Evolutionary conservation across 805 yeast species (phyloP), one percentile per base, ranked within the genome.

Genomic region (Saccharomycopsis babjevae): DNA sequence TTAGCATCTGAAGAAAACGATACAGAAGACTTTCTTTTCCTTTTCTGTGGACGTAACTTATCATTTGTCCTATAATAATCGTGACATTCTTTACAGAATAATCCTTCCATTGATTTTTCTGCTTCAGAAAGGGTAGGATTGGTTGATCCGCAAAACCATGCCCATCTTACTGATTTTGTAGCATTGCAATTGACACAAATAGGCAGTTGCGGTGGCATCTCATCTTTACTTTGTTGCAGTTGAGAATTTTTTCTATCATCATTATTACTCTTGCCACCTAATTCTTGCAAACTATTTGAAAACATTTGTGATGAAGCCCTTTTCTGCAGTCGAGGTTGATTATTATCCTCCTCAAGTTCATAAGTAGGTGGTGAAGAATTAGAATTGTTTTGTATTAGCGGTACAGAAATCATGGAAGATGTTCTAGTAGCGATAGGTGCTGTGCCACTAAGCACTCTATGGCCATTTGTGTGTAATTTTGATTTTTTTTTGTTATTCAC

Each of bases 41-140:
- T 34, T 20, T 56, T 56, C 13, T 42, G 30, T 16, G 64, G 57
- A 36, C 55, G 50, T 30, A 62, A 22, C n/a, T 46, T 58, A 32
- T 61, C 61, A 40, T 57, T 13, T 18, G 22, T 54, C 22, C 59
- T 54, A 42, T 61, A 63, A 43, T 61, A 59, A 8, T 61, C 62
- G 32, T 61, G 52, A 40, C 65, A 63, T 10, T 58, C 62, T 55
- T 61, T 59, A 32, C 65, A 63, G 20, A 61, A 52, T 11, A 63
- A 38, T 1, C 65, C 65, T 34, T 63, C 65, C 15, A 18, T 38
- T 30, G 13, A 20, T 16, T 43, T 40, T 18, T 39, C 46, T 7
- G 2, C 32, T 13, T 43, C 59, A 13, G 46, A 36, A 20, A 50
- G 50, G 3, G 42, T 50, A 10, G 43, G 32, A 20, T 30, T 40